Evolutionary conservation across 371 early-diverging fungal species (phyloP), one percentile per base, ranked within the genome.

Genomic region (Haplosporangium sp.): DNA sequence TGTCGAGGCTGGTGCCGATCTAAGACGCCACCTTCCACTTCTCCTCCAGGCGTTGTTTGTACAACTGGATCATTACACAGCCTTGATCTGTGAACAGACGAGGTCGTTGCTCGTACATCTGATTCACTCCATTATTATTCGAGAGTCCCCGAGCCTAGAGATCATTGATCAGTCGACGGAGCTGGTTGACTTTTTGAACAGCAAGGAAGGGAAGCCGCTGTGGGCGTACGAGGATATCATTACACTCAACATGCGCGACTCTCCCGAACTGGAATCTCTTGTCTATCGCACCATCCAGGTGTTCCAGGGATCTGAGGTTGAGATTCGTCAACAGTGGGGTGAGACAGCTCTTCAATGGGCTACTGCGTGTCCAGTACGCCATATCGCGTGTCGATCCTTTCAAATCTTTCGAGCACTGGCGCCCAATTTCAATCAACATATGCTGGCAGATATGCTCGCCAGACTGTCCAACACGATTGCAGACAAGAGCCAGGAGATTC

Each of bases 301-400:
- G 4, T 92, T 93, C 70, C 83, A 84, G 13, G 73, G 83, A 18
- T 88, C 90, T 29, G 90, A 91, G 46, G 83, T 87, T 5, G 88
- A 89, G n/a, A 81, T 95, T n/a, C 83, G 87, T 23, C 95, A 95
- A 69, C 86, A 85, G 36, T 96, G 96, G 97, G 95, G 94, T 0
- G 92, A 91, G 54, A 90, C 90, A 1, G 94, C 97, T 0, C 84
- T 96, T n/a, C 86, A 89, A 54, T 97, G 95, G 95, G 97, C 95
- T 0, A 95, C 95, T 18, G 87, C 88, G 18, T 97, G 97, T 69
- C 93, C 96, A 6, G 95, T 96, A 7, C 90, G 95, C 1, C 94
- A 96, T 66, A 87, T 95, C 20, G 98, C 97, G 0, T 93, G 94
- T 51, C 87, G 95, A 12, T 95, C 96, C 0, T 90, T 97, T 64